Evolutionary conservation across 2,329 filamentous ascomycete genomes (phyloP), one percentile per base, ranked within the genome.

Genomic region (Fusarium humuli): DNA sequence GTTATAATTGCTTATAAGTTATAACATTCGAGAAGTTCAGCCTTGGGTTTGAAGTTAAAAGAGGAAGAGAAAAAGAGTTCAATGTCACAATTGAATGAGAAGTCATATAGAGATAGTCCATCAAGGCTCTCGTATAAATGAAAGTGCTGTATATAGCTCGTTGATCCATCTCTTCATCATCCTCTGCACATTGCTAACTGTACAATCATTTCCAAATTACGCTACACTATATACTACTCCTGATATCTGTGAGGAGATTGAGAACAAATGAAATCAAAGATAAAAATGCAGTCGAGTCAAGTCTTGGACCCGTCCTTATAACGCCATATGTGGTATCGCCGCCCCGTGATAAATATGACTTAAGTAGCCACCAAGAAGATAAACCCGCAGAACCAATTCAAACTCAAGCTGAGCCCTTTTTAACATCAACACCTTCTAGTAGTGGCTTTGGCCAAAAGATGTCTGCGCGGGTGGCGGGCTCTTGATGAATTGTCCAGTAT

Each of bases 401-500:
- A 61, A 50, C 32, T 65, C 65, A 55, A 50, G 27, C 49, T 34
- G 40, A 30, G 32, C 27, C 32, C 41, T 56, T 54, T 46, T 67
- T 30, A 16, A 22, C 25, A 20, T 34, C 20, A 49, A 46, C 34
- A 46, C 25, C 41, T 48, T 50, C 50, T 70, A 65, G 25, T 76
- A 78, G 37, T 74, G 74, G 23, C 76, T 71, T 69, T 76, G 75
- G 16, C 83, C 80, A 70, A 86, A 87, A 25, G 73, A 78, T 14
- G 80, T 81, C 76, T 84, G 83, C 44, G 73, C 78, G 11, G 82
- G 81, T 32, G 82, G 83, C 34, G 87, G 85, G 75, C 83, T 87
- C 79, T 83, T 86, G 59, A 88, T 73, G 8, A 83, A 84, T 61
- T 84, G 83, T 49, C 85, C 86, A 9, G 86, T 83, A 77, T 98